A percentile compares a stretch with the other conserved stretches of the same genome.
Conservation (phyloP, 257 asterid genomes). For the Coffea eugenioides region DNA sequence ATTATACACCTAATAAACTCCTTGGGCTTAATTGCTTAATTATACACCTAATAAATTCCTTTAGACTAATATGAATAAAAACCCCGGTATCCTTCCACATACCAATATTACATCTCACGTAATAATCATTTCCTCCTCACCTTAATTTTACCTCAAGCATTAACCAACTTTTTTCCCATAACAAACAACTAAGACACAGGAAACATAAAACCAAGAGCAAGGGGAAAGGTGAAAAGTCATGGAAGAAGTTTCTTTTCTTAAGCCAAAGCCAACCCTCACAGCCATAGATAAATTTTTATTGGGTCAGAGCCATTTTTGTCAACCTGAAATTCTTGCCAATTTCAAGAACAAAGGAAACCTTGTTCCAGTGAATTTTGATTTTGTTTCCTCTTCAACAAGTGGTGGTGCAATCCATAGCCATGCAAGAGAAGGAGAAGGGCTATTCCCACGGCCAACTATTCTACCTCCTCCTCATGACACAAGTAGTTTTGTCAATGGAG, state of each 20-base stretch:
- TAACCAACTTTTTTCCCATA: neutral
- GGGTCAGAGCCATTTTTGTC: slow-evolving; percentile 25
- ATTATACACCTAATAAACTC: neutral
- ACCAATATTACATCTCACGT: no score
- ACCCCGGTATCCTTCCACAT: neutral
- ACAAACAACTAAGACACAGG: no score
- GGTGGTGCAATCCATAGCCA: slow-evolving; percentile 11
- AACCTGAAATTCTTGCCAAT: slow-evolving; percentile 10
- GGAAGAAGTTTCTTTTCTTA: no score
- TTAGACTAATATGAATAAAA: neutral
- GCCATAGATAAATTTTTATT: slow-evolving; percentile 38
- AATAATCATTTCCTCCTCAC: neutral
- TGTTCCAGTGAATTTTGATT: neutral
- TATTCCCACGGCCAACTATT: neutral
- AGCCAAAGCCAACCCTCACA: neutral
- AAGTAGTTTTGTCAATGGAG: slow-evolving; percentile 16
- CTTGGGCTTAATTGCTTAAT: no score
- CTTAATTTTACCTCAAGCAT: neutral
- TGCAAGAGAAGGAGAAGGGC: slow-evolving; percentile 7
- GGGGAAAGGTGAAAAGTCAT: no score
- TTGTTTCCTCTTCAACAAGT: slow-evolving; percentile 1
- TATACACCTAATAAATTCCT: neutral
- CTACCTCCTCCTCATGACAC: slow-evolving; percentile 6
- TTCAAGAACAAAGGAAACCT: slow-evolving; percentile 7
- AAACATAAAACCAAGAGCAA: no score